phyloP scores from a whole-genome alignment of 768 basidiomycete genomes.

The Naematelia aurantialba region DNA sequence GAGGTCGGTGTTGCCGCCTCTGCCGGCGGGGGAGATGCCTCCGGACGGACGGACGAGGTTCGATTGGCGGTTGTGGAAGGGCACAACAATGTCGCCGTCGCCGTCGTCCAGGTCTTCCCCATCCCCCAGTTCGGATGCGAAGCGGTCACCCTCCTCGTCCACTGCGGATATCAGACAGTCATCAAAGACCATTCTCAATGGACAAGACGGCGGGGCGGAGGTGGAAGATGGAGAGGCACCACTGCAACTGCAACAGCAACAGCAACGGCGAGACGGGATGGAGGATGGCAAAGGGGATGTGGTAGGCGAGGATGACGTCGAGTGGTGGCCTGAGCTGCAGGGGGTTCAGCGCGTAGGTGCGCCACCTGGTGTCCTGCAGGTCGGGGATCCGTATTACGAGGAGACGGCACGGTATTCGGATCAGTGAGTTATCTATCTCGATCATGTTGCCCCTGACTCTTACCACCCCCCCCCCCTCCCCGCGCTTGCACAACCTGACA shows the following conservation, averaged over 20 bases:
- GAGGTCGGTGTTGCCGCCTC: constrained; percentile 1
- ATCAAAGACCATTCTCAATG: no score
- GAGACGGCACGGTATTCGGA: constrained; percentile 39
- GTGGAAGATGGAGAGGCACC: constrained; percentile 10
- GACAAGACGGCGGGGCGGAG: constrained; percentile 16
- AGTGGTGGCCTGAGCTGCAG: constrained; percentile 15
- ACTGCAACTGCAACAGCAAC: no score
- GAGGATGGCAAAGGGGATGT: no score
- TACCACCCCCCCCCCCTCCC: not conserved
- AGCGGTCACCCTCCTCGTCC: no score
- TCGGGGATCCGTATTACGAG: constrained; percentile 46
- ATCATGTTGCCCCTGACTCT: not conserved
- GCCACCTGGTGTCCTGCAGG: constrained; percentile 41
- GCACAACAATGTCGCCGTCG: no score
- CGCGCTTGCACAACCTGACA: not conserved
- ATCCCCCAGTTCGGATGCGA: no score
- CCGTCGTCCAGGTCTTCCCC: no score
- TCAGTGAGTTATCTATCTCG: constrained; percentile 41
- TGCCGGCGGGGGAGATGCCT: constrained; percentile 27
- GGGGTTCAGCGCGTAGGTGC: constrained; percentile 7
- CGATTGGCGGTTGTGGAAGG: constrained; percentile 64
- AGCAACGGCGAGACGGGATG: no score
- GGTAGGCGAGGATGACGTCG: no score
- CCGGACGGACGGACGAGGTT: constrained; percentile 53
- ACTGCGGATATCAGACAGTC: no score